phyloP scores from a whole-genome alignment of 306 rosid genomes.

The Casuarina cunninghamiana region DNA sequence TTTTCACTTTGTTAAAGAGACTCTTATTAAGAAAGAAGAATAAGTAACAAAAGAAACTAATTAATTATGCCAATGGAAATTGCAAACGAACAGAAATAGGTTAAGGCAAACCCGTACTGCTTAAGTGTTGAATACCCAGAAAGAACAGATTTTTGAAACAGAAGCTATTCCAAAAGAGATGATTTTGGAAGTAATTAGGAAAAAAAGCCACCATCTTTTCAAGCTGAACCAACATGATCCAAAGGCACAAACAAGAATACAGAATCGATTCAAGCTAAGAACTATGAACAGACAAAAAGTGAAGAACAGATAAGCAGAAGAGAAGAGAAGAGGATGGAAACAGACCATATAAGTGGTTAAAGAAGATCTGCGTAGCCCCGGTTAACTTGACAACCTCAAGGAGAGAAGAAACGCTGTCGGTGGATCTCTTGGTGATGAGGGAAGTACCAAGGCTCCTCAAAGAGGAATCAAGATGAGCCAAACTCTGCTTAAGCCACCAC shows the following conservation, averaged over 20 bases:
- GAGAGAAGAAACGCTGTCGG: constrained; percentile 79
- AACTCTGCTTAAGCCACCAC: constrained; percentile 97
- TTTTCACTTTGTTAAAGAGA: neutral
- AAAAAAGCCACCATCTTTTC: neutral
- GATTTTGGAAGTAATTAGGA: neutral
- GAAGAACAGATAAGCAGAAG: neutral
- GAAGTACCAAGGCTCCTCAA: constrained; percentile 75
- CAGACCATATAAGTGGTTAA: constrained; percentile 97
- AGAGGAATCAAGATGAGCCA: constrained; percentile 84
- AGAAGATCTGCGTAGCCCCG: constrained; percentile 89
- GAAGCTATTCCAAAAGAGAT: constrained; percentile 15
- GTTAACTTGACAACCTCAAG: constrained; percentile 72
- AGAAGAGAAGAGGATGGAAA: constrained; percentile 3
- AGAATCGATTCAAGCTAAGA: neutral
- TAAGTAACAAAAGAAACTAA: neutral
- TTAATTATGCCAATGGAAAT: neutral
- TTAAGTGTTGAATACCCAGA: neutral
- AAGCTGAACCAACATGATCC: neutral
- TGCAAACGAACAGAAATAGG: neutral
- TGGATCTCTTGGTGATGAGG: constrained; percentile 77
- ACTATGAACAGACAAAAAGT: neutral
- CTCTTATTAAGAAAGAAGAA: neutral
- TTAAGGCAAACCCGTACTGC: neutral
- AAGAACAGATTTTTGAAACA: neutral
- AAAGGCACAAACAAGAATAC: constrained; percentile 4